Evolutionary conservation across 1,284 basidiomycete species (phyloP).

Genomic region (Ganoderma sinense): DNA sequence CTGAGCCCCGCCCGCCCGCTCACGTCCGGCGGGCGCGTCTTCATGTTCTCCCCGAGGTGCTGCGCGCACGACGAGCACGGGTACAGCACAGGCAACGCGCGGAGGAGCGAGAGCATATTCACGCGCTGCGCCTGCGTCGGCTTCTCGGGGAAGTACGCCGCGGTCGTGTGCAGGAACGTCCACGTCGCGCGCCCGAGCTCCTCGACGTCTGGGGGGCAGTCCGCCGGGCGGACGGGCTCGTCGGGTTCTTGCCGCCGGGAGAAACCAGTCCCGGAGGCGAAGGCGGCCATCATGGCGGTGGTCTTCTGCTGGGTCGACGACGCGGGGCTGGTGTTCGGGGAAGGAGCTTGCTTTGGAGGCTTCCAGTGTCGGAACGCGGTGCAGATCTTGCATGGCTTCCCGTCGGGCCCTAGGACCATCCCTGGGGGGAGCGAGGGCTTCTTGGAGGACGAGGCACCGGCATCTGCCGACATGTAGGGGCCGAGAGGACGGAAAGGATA

Average conservation of each 20-base stretch:
- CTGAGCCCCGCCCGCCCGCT: constrained; percentile 73
- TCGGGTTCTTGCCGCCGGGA: constrained; percentile 27
- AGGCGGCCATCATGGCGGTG: constrained; percentile 49
- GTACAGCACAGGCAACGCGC: constrained; percentile 82
- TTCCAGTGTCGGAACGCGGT: constrained; percentile 83
- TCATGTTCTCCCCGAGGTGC: constrained; percentile 79
- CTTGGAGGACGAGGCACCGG: constrained; percentile 16
- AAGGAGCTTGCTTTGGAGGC: constrained; percentile 45
- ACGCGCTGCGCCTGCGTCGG: constrained; percentile 77
- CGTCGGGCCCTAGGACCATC: constrained; percentile 88
- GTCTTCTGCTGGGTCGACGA: constrained; percentile 38
- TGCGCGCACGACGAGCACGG: constrained; percentile 87
- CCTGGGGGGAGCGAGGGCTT: constrained; percentile 65
- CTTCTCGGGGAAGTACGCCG: constrained; percentile 89
- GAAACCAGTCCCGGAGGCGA: constrained; percentile 46
- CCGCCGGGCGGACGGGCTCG: constrained; percentile 54
- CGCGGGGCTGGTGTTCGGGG: constrained; percentile 7
- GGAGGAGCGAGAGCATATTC: constrained; percentile 83
- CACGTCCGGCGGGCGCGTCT: constrained; percentile 76
- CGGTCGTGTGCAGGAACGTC: constrained; percentile 95
- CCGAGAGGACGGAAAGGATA: neutral
- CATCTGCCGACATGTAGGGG: constrained; percentile 7
- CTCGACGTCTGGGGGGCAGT: constrained; percentile 91
- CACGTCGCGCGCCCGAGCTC: constrained; percentile 90
- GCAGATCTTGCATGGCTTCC: constrained; percentile 94